Conservation (phyloP, 345 rosid genomes). For the Conringia planisiliqua region DNA sequence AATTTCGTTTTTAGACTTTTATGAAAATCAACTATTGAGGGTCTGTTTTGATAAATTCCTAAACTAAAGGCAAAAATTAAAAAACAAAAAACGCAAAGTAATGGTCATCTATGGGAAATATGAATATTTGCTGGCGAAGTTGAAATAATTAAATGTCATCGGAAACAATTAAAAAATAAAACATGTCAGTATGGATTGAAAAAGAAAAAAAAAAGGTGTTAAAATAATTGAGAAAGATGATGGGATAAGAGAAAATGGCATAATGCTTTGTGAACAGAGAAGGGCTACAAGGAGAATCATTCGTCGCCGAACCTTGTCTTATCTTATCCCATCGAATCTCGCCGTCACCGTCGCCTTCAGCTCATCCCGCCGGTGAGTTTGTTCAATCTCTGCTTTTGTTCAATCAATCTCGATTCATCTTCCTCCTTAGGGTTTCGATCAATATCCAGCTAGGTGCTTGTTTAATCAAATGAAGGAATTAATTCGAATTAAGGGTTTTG, state of each 20-base stretch:
- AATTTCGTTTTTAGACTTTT: too few relatives aligned
- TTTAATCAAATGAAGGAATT: not conserved
- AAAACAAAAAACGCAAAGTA: not conserved
- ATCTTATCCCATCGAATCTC: conserved; percentile 12
- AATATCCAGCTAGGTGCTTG: not conserved
- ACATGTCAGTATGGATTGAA: not conserved
- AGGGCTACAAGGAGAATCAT: conserved; percentile 7
- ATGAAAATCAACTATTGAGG: not conserved
- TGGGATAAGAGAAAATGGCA: not conserved
- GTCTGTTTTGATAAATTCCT: not conserved
- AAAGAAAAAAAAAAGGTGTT: not conserved
- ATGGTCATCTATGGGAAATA: not conserved
- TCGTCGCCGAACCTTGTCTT: conserved; percentile 3
- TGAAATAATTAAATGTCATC: not conserved
- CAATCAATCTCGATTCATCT: not conserved
- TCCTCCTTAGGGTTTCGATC: conserved; percentile 30
- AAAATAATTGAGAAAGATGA: not conserved
- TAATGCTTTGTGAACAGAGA: conserved; percentile 20
- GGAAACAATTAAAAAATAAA: not conserved
- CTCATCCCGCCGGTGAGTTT: conserved; percentile 14
- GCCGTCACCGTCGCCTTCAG: conserved; percentile 5
- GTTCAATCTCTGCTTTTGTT: not conserved
- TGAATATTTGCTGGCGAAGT: not conserved
- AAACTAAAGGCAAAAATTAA: not conserved
- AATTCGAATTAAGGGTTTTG: not conserved